Conservation (phyloP, 192 early-diverging fungal species). For the Coemansia sp. region DNA sequence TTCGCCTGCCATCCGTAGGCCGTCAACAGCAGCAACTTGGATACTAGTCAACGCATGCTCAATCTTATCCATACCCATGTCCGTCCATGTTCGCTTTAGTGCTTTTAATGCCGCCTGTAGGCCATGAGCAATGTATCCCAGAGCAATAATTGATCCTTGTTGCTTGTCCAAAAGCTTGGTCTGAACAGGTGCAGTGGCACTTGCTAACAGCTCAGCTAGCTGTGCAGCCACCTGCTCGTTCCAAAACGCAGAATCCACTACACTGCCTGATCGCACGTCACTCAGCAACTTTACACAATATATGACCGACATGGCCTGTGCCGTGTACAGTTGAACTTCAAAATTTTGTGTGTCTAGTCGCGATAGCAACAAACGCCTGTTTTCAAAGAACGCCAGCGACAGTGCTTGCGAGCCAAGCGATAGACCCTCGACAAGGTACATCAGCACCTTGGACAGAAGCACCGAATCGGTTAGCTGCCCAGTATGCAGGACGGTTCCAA, state of each 20-base stretch:
- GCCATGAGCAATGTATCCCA: slow-evolving; percentile 64
- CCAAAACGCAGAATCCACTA: slow-evolving; percentile 18
- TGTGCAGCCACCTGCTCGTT: slow-evolving; percentile 9
- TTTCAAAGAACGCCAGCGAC: slow-evolving; percentile 25
- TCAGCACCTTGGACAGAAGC: slow-evolving; percentile 21
- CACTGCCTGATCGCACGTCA: background rate
- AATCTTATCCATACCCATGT: slow-evolving; percentile 16
- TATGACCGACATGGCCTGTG: slow-evolving; percentile 24
- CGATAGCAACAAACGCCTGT: slow-evolving; percentile 12
- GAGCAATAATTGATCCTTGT: slow-evolving; percentile 66
- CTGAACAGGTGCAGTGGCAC: slow-evolving; percentile 5
- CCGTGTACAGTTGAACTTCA: slow-evolving; percentile 23
- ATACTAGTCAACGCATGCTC: background rate
- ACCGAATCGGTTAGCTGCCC: slow-evolving; percentile 2
- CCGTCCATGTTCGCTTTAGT: slow-evolving; percentile 18
- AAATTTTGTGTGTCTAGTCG: slow-evolving; percentile 13
- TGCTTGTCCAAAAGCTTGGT: slow-evolving; percentile 57
- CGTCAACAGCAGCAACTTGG: background rate
- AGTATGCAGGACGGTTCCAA: slow-evolving; percentile 3
- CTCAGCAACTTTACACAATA: slow-evolving; percentile 23
- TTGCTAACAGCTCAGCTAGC: slow-evolving; percentile 13
- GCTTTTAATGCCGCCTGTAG: slow-evolving; percentile 12
- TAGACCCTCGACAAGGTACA: slow-evolving; percentile 32
- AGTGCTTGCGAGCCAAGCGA: slow-evolving; percentile 19
- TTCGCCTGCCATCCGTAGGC: slow-evolving; percentile 11